Base-by-base conservation (phyloP, 495 filamentous ascomycete genomes). In the Pseudomonodictys pantanalensis region DNA sequence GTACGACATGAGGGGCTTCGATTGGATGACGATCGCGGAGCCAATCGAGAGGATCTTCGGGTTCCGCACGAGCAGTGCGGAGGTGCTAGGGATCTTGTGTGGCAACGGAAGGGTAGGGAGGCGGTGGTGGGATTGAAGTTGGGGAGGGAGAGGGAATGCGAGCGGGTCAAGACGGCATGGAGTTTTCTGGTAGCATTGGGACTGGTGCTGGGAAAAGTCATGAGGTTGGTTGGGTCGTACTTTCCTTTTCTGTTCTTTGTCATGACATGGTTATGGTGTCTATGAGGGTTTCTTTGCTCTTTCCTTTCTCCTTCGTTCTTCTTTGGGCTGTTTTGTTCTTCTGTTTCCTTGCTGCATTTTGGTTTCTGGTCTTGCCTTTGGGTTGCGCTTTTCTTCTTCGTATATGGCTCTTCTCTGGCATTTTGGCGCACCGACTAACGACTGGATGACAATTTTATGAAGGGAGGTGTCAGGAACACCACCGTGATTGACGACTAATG, bases 21-120 rank as follows among this genome's bases (percentile, higher is more conserved):
- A 62, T 38, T 67, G 64, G 64, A 67, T 48, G 47, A 47, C 9
- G 10, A 67, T 67, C 12, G 64, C 64, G 33, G 59, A 63, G n/a
- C 55, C 49, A 15, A 56, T 67, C 24, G 46, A 51, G 49, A 26
- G 59, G 15, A 24, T 56, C 4, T 67, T 58, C 59, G 51, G 59
- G 1, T 22, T 54, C 20, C 35, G 54, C 18, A 67, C 64, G 30
- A 29, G 49, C 22, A 55, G 47, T 39, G 64, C 59, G 4, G 59
- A 58, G 33, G 59, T 67, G 26, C 28, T 67, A 23, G 59, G 26
- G 24, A 67, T 67, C 24, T 52, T 67, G 49, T 24, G 25, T 10
- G 53, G 54, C 22, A 63, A 62, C 43, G 64, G 64, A 22, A 53
- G 64, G 22, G 26, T 67, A 23, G n/a, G 28, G 29, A 29, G 41